Base-by-base conservation (phyloP, 2,329 filamentous ascomycete species). In the Fusarium chaquense region DNA sequence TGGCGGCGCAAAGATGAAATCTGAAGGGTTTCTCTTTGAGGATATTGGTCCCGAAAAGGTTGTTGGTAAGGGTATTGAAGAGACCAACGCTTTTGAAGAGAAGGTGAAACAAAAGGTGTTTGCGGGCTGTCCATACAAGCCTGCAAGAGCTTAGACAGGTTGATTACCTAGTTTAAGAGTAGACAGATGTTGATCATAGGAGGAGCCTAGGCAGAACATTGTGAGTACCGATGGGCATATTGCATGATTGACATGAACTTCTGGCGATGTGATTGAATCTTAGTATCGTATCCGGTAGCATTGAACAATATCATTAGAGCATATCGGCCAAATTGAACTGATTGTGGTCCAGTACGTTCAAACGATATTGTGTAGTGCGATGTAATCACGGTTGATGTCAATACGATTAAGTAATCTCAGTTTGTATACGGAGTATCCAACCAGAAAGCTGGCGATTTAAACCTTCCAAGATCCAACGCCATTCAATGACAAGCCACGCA, bases 31-130 rank as follows among this genome's bases (percentile, higher is more conserved):
- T 70, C 70, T 82, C 4, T 83, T 88, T 45, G 80, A 84, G 22
- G 88, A 93, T 50, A 77, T 93, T 20, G 91, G 91, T 0, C 92
- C 91, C 0, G 80, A 77, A 55, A 82, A 79, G 49, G 83, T 87
- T 54, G 81, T 85, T 67, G 84, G 83, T 2, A 83, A 83, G 67
- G 89, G 89, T 0, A 57, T 76, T n/a, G 82, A 84, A 22, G 83
- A 87, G 67, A 79, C 60, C 5, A 66, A 53, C 8, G 46, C 33
- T 1, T 49, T 77, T 16, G 70, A 76, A 35, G 65, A 69, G 36
- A 26, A 83, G 62, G 81, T 81, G 22, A 76, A 63, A 15, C 35
- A 45, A 13, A 72, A 55, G n/a, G 71, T 72, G 6, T 80, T 78
- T 12, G 56, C 62, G 0, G 81, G 82, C 4, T 88, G 86, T 75